Base-by-base conservation (phyloP, 805 yeast species). In the Lachancea cidri region DNA sequence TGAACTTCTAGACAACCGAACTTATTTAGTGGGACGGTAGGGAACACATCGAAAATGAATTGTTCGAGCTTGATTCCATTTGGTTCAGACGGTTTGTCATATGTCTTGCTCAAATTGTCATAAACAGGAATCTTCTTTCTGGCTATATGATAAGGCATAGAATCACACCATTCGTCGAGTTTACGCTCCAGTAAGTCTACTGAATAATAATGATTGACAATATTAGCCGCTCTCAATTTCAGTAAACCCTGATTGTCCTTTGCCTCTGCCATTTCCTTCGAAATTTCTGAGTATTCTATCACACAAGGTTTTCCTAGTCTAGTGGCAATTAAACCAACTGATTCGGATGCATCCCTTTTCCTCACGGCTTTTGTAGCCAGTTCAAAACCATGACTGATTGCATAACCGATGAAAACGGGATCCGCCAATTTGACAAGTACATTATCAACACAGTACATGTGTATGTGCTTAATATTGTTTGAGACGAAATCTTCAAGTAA, bases 401-500 rank as follows among this genome's bases (percentile, higher is more conserved):
- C 81, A 66, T 83, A 91, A 0, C 98, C 98, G 46, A 93, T 67
- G 43, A 71, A 71, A 1, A 79, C 71, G 2, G 98, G 98, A 60
- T 93, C 98, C 2, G 96, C 97, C 40, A 91, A 86, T 61, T 81
- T 83, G 27, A 89, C 97, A 37, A 93, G 71, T 22, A 85, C 82
- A 64, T 93, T 93, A 66, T 93, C 99, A 36, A 93, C 98, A 66
- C 98, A 91, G 67, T 88, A 93, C 85, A 89, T 86, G 66, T 93
- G 97, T 46, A 93, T 73, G 60, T 93, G 98, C 62, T 86, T 78
- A 48, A 91, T 77, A 4, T 87, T 88, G 42, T 79, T 79, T 5
- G 52, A 45, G 20, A 66, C 56, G 59, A 93, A 76, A 60, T 91
- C 96, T 5, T 75, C 74, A 24, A 93, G 55, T 15, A 89, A 68